Evolutionary conservation across 768 basidiomycete genomes (phyloP), one percentile per base, ranked within the genome.

Genomic region (Hygrocybe punicea): DNA sequence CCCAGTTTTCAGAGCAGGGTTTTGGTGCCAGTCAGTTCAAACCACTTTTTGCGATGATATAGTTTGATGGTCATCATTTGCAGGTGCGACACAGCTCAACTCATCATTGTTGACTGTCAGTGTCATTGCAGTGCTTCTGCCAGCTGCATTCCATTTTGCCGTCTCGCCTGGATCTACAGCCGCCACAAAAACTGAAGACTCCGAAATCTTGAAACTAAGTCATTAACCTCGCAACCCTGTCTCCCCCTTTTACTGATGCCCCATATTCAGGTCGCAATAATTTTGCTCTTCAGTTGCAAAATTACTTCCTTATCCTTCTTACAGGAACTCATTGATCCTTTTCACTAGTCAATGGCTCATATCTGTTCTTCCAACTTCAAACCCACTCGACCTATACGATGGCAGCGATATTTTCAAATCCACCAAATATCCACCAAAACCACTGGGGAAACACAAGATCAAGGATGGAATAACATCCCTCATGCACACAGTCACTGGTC

Each of bases 321-420:
- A 11, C 25, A 29, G 25, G 34, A 33, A 36, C 56, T 58, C 61
- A 40, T 17, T 10, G 6, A 17, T 25, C 9, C 23, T 16, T 7
- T 40, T 13, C 46, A 7, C 29, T 47, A 91, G 88, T 91, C 58
- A 93, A 93, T 66, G 75, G 69, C n/a, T 72, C 74, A 17, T 91
- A 89, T 63, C 79, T 93, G n/a, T 69, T 88, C 59, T 93, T 93
- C 71, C 91, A 92, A 67, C 74, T 91, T 3, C 86, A 79, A 65
- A 89, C 91, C 1, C 91, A 93, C 67, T 77, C 85, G 3, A 70
- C 76, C 77, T 93, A 13, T 94, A 89, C 65, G 70, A 81, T 60
- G 69, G 70, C 16, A 62, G 60, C 1, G 67, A 78, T 57, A 58
- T 72, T 23, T 60, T 73, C 51, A 57, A 72, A 62, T 73, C 76